Evolutionary conservation across 2,329 filamentous ascomycete species (phyloP), one percentile per base, ranked within the genome.

Genomic region (Aurifilum marmelostoma): DNA sequence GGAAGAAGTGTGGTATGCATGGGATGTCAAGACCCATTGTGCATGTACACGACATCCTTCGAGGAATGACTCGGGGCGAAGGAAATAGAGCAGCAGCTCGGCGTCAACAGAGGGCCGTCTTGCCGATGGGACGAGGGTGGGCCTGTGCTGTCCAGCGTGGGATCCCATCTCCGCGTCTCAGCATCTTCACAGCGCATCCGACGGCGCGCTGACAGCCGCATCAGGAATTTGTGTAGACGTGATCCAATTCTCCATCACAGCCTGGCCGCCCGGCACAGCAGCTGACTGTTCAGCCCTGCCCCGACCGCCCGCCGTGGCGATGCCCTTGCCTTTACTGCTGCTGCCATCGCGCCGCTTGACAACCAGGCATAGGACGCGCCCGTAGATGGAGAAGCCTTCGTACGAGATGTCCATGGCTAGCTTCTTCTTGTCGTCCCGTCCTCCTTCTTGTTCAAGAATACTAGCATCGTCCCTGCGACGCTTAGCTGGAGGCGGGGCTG

Each of bases 361-460:
- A 11, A 99, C 91, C 69, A 99, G 85, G 79, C 94, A 98, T 34
- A 99, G 83, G 61, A 97, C 93, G 74, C 93, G 91, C 14, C 96
- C 94, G 80, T 97, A 97, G 76, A 99, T 97, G 75, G 91, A 92
- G 80, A 98, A 98, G 11, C 96, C 95, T 75, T 98, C 94, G 80
- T 98, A 99, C 18, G 89, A 90, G 34, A 95, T 96, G 71, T 91
- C 90, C 83, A 97, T 88, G 27, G 87, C 88, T 74, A 97, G 82
- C 79, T 97, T 98, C 83, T 99, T 97, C 81, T 97, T 97, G 76
- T 97, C 92, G 68, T 92, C 89, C 12, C 78, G 77, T 24, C 76
- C 80, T 75, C 61, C 71, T 63, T 76, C 75, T 43, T 72, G 73
- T 62, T 76, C 77, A 11, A 66, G 72, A 43, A 67, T 74, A 41